Evolutionary conservation across 148 eudicot genomes (phyloP).

Genomic region (Tetragonia tetragonoides): DNA sequence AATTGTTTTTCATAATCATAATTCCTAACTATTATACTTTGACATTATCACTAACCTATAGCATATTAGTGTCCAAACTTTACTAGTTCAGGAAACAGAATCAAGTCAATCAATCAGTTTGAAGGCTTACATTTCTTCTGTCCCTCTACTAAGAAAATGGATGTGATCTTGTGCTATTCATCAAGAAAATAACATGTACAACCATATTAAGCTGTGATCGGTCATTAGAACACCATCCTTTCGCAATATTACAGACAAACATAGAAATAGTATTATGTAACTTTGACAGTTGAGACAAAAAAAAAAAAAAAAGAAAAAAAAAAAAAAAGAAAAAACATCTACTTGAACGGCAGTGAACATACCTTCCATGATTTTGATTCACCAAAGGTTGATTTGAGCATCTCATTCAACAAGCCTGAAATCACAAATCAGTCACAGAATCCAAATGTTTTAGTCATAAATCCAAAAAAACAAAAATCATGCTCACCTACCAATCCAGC

Average conservation of each 20-base stretch:
- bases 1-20: not conserved
- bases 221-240: not conserved
- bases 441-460: not conserved
- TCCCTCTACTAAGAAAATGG: not conserved
- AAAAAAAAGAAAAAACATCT: not conserved
- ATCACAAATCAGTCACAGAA: constrained; percentile 13
- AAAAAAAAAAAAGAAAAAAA: not conserved
- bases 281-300: too few relatives aligned
- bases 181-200: not conserved
- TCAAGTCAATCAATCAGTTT: not conserved
- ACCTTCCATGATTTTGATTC: constrained; percentile 91
- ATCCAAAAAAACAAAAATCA: not conserved
- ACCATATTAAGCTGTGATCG: not conserved
- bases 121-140: constrained; percentile 1
- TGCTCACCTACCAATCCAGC: not conserved
- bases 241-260: not conserved
- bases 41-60: not conserved
- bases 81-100: not conserved
- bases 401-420: constrained; percentile 78
- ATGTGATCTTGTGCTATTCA: not conserved
- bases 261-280: not conserved
- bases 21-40: not conserved
- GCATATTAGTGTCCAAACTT: not conserved
- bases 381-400: constrained; percentile 62
- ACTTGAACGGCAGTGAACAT: constrained; percentile 11